These are phyloP conservation scores for Fraxinus dipetala DNA, from an alignment of 305 asterid species.

Conservation along the genomic window DNA sequence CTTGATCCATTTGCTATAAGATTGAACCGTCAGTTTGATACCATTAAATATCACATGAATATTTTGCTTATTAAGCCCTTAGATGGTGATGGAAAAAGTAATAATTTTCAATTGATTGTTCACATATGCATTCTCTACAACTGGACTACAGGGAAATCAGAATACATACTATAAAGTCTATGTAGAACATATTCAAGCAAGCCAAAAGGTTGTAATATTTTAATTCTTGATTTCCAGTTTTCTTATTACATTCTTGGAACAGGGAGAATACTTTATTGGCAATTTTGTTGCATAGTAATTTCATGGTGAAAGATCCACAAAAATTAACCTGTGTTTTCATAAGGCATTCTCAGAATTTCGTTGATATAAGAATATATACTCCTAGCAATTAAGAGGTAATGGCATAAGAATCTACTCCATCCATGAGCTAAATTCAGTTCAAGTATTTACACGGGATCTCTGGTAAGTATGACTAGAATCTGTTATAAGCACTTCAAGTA, in stretches of 20 bases:
- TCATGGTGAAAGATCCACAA: background rate
- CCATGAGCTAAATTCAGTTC: background rate
- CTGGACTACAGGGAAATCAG: background rate
- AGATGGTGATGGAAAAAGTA: background rate
- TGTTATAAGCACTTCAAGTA: background rate
- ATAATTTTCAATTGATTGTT: background rate
- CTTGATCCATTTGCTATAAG: slow-evolving; percentile 35
- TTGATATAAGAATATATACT: background rate
- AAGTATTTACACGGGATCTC: background rate
- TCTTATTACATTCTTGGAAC: background rate
- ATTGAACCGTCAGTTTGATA: background rate
- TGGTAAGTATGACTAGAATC: background rate
- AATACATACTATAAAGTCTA: background rate
- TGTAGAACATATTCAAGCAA: background rate
- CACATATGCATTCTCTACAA: background rate
- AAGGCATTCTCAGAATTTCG: background rate
- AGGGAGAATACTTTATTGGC: background rate
- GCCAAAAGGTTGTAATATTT: background rate
- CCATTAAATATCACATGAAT: background rate
- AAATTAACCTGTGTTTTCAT: background rate
- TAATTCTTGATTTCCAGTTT: background rate
- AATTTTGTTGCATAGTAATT: background rate
- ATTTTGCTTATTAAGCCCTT: background rate
- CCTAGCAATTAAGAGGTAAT: background rate
- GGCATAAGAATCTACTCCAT: background rate